phyloP scores from a whole-genome alignment of 2,329 filamentous ascomycete genomes.

The Xylariaceae sp. region DNA sequence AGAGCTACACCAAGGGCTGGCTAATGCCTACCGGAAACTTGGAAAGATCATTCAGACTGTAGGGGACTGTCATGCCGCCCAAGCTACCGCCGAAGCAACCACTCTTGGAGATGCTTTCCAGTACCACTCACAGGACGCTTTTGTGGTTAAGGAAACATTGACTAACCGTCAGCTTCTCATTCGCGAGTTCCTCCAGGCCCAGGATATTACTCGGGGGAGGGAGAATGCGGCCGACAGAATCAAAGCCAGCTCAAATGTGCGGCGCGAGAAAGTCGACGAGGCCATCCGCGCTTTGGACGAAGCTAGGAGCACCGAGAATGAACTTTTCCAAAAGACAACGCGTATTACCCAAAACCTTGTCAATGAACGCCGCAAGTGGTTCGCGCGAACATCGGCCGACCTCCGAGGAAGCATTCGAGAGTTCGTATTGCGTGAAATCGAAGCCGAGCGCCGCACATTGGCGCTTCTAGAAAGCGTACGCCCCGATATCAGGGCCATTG shows the following conservation, averaged over 20 bases:
- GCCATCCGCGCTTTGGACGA: slow-evolving; percentile 89
- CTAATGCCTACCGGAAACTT: slow-evolving; percentile 88
- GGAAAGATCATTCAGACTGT: slow-evolving; percentile 90
- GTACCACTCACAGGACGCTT: slow-evolving; percentile 91
- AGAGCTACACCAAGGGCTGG: slow-evolving; percentile 82
- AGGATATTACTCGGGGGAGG: slow-evolving; percentile 77
- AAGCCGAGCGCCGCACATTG: slow-evolving; percentile 85
- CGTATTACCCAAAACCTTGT: slow-evolving; percentile 86
- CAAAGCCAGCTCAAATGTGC: slow-evolving; percentile 79
- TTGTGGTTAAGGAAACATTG: slow-evolving; percentile 96
- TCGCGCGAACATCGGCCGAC: slow-evolving; percentile 77
- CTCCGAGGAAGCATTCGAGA: slow-evolving; percentile 79
- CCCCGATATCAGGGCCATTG: slow-evolving; percentile 88
- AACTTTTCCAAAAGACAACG: slow-evolving; percentile 78
- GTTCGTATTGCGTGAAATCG: slow-evolving; percentile 90
- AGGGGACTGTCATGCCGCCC: slow-evolving; percentile 91
- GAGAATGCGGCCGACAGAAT: slow-evolving; percentile 82
- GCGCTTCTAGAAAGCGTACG: slow-evolving; percentile 90
- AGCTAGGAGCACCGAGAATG: slow-evolving; percentile 73
- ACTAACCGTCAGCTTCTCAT: slow-evolving; percentile 97
- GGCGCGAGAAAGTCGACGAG: slow-evolving; percentile 94
- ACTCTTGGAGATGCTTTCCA: slow-evolving; percentile 89
- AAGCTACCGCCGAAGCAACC: slow-evolving; percentile 93
- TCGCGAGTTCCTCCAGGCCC: slow-evolving; percentile 86
- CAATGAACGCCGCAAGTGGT: slow-evolving; percentile 86